Base-by-base conservation (phyloP, 257 asterid genomes). In the Solanum lycopersicoides region DNA sequence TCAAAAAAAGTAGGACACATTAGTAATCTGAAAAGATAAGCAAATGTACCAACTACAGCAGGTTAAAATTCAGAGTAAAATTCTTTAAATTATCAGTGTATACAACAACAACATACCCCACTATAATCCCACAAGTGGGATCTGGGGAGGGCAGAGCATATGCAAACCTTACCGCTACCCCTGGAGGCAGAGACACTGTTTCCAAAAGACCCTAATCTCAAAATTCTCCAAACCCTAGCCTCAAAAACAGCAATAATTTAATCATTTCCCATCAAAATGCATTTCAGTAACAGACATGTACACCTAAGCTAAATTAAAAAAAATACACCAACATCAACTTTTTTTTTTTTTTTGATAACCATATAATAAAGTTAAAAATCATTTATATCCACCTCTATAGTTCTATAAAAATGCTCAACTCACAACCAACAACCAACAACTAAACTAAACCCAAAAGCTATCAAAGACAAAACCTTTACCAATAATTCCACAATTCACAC, bases 181-280 rank as follows among this genome's bases (percentile, higher is more conserved):
- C 34, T 0, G 9, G 73, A 65, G 73, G 35, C 15, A 66, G 35
- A 66, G 73, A 66, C 35, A 66, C 10, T 66, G 4, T 66, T 66
- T 66, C 73, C 35, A 30, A 66, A 66, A 66, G 73, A 66, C 73
- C 68, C 68, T 60, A 60, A 9, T 13, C 30, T 60, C 68, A 21
- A 60, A 60, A 87, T 74, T 32, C 53, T 79, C 25, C 79, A 93
- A 93, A 93, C 95, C 98, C 98, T 94, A 93, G 71, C 83, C 60
- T 73, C 74, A 92, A 84, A 34, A 45, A 30, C 35, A 68, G 1
- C 41, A 68, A 25, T 35, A 88, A 69, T 84, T 71, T 32, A 88
- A 47, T 59, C 9, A 39, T 87, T 84, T 86, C 84, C 83, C 25
- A 83, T 50, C 60, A n/a, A 25, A 92, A 89, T 59, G 89, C 84